Conservation (phyloP, 805 yeast genomes). For the Metschnikowia baotianmanensis region DNA sequence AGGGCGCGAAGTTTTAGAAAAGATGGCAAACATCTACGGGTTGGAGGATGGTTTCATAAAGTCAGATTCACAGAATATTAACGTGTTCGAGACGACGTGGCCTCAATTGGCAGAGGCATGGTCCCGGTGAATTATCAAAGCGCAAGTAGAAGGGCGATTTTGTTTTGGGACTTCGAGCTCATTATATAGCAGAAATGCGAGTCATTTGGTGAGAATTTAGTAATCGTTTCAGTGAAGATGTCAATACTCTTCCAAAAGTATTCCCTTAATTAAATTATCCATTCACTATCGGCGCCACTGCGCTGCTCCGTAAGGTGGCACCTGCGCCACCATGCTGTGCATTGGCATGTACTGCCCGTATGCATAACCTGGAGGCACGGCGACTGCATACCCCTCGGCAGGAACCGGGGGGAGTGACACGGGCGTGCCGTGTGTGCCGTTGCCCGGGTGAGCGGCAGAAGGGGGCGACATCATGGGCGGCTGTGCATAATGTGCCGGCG, state of each 20-base stretch:
- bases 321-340: conserved; percentile 29
- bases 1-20: conserved; percentile 6
- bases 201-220: too few relatives aligned
- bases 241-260: too few relatives aligned
- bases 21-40: conserved; percentile 1
- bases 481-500: conserved; percentile 15
- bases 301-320: conserved; percentile 19
- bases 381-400: conserved; percentile 18
- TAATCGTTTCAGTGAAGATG: too few relatives aligned
- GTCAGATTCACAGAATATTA: not conserved
- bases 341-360: conserved; percentile 38
- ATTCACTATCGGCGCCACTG: conserved; percentile 19
- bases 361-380: conserved; percentile 35
- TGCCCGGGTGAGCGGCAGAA: conserved; percentile 3
- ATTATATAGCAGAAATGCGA: too few relatives aligned
- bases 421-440: conserved; percentile 19
- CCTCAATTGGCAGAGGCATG: conserved; percentile 4
- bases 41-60: not conserved
- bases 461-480: conserved; percentile 20
- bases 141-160: too few relatives aligned
- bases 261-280: too few relatives aligned
- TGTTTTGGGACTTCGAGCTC: too few relatives aligned
- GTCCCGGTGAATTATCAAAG: too few relatives aligned
- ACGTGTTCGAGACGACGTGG: conserved; percentile 12
- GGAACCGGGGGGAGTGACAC: conserved; percentile 14